Conservation (phyloP, 179 eudicot species). For the Silene noctiflora region DNA sequence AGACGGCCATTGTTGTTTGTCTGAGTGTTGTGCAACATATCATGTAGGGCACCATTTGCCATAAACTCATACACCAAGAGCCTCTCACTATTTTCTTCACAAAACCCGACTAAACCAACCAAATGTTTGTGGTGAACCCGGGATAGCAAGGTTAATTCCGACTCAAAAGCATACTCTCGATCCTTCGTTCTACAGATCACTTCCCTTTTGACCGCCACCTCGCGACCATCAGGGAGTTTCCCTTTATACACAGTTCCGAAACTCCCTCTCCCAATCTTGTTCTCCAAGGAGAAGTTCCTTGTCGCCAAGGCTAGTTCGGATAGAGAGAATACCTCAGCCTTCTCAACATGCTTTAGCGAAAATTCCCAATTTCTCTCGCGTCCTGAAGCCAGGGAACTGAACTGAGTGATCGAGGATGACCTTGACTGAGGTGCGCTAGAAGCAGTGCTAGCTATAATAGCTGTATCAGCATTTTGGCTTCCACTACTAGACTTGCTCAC, state of each 20-base stretch:
- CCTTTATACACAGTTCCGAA: constrained; percentile 53
- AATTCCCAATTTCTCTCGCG: constrained; percentile 42
- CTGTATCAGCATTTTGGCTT: constrained; percentile 20
- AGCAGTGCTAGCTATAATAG: constrained; percentile 33
- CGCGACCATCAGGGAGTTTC: constrained; percentile 48
- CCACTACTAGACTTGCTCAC: constrained; percentile 16
- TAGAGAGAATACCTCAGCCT: constrained; percentile 39
- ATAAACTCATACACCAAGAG: constrained; percentile 58
- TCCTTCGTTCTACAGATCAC: constrained; percentile 31
- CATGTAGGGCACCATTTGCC: constrained; percentile 53
- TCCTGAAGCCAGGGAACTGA: constrained; percentile 31
- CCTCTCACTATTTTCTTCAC: constrained; percentile 50
- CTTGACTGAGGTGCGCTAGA: constrained; percentile 46
- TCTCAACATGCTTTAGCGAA: constrained; percentile 39
- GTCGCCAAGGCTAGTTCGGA: constrained; percentile 44
- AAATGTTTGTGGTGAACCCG: constrained; percentile 60
- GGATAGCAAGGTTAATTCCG: constrained; percentile 44
- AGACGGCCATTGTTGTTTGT: constrained; percentile 21
- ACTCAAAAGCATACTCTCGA: constrained; percentile 46
- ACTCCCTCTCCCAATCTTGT: constrained; percentile 56
- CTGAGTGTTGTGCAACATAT: constrained; percentile 38
- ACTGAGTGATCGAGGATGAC: constrained; percentile 40
- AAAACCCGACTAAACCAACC: constrained; percentile 53
- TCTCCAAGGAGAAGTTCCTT: constrained; percentile 45
- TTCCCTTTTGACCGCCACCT: constrained; percentile 58